Base-by-base conservation (phyloP, 225 moss, liverwort and hornwort genomes). In the Sphagnum contortum region DNA sequence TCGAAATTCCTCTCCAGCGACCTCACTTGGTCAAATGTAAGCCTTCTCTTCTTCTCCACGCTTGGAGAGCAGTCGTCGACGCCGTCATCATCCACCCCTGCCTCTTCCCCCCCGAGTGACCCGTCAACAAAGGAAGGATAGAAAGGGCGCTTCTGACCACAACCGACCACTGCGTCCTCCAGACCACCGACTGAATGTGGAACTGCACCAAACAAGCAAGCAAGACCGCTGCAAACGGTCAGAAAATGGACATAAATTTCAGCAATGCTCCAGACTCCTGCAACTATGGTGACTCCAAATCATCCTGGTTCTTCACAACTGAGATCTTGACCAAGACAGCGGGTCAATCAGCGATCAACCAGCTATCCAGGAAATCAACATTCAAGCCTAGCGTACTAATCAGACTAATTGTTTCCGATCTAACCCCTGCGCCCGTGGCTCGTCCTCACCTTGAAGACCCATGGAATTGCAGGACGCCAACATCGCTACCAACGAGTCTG, bases 401-500 rank as follows among this genome's bases (percentile, higher is more conserved):
- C 29, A 29, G 29, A 29, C 29, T 29, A 29, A 29, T 29, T 29
- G 29, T 29, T 29, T 29, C 29, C 29, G 29, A 29, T 29, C 29
- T 29, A 29, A 29, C 29, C 29, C 29, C 29, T 0, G 29, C 29
- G 29, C 29, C 29, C 29, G 29, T 29, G 29, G 29, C 11, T 10
- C 71, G 29, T 66, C 79, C 79, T 74, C 4, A 87, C 89, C 89
- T 83, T 78, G 89, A 44, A 81, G 81, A 9, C 69, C 60, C 11
- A 72, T 71, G 2, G 91, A 79, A 64, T 89, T 80, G 71, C 91
- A 92, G 11, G 94, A 90, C 12, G 94, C 84, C 60, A 95, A 85
- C 92, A 92, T 95, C 73, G 94, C 94, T 29, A 87, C 89, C 57
- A 92, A 73, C 50, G 89, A 86, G 68, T 95, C 94, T 50, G 92